A percentile compares a stretch with the other conserved stretches of the same genome.
These are phyloP conservation scores for Fusarium burgessii DNA, from an alignment of 2,329 filamentous ascomycete genomes.

Conservation along the genomic window DNA sequence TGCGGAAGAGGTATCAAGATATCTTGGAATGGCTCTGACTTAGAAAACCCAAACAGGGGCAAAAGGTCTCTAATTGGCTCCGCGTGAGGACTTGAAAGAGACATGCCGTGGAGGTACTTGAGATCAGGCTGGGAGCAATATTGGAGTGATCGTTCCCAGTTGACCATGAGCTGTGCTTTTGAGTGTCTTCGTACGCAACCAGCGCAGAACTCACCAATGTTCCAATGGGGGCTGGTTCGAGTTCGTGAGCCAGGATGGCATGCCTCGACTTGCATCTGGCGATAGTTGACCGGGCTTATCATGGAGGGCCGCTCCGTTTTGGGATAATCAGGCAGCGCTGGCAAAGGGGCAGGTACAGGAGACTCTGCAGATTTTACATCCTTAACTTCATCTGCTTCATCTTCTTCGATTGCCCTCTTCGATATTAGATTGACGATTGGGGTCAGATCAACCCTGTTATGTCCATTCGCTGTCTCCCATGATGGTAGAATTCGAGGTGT, in stretches of 20 bases:
- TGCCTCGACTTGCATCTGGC: conserved; percentile 59
- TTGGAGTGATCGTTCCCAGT: conserved; percentile 74
- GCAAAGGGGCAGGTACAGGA: conserved; percentile 1
- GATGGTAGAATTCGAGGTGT: conserved; percentile 60
- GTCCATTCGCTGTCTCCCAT: conserved; percentile 66
- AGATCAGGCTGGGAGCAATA: conserved; percentile 84
- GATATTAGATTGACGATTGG: conserved; percentile 48
- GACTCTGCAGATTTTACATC: conserved; percentile 4
- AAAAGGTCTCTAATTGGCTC: conserved; percentile 73
- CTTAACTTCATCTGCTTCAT: not conserved
- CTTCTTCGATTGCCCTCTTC: conserved; percentile 38
- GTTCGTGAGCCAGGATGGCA: conserved; percentile 74
- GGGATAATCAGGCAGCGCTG: conserved; percentile 9
- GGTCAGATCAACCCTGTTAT: conserved; percentile 43
- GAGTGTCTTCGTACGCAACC: conserved; percentile 74
- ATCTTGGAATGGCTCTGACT: conserved; percentile 78
- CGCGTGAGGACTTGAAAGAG: conserved; percentile 72
- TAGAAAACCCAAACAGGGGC: conserved; percentile 82
- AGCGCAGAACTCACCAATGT: conserved; percentile 72
- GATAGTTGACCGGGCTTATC: conserved; percentile 51
- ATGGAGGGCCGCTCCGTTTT: not conserved
- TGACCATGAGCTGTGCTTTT: conserved; percentile 71
- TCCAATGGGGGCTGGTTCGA: conserved; percentile 70
- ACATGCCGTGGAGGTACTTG: conserved; percentile 78
- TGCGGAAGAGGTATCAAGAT: conserved; percentile 75